Conservation (phyloP, 179 eudicot species). For the Actinidia chinensis region DNA sequence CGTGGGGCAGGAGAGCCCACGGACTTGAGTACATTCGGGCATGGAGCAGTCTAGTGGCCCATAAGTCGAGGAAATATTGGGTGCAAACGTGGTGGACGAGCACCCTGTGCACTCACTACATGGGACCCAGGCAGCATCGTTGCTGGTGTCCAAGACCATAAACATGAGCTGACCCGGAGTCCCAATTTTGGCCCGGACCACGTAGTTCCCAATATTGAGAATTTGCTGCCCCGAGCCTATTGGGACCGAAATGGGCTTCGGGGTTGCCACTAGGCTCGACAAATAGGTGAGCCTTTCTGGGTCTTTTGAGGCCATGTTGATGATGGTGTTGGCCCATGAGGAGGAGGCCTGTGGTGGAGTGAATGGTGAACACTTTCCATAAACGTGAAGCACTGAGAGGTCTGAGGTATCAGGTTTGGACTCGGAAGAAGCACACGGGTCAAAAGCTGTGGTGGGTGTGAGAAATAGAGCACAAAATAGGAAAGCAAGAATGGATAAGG, state of each 20-base stretch:
- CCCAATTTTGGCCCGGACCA: constrained; percentile 71
- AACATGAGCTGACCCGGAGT: constrained; percentile 76
- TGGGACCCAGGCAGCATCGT: constrained; percentile 72
- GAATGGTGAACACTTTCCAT: constrained; percentile 82
- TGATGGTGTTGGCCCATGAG: constrained; percentile 54
- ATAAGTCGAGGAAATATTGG: constrained; percentile 59
- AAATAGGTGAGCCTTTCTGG: constrained; percentile 55
- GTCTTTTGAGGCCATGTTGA: constrained; percentile 81
- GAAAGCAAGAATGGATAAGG: constrained; percentile 27
- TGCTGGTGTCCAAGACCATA: constrained; percentile 87
- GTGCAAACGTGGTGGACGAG: constrained; percentile 48
- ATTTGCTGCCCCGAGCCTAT: constrained; percentile 79
- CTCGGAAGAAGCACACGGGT: constrained; percentile 40
- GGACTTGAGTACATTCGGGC: constrained; percentile 58
- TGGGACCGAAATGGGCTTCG: constrained; percentile 49
- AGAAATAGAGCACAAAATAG: constrained; percentile 37
- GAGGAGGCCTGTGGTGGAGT: constrained; percentile 39
- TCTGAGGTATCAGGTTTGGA: constrained; percentile 42
- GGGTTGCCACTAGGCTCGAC: constrained; percentile 50
- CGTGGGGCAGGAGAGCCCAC: constrained; percentile 58
- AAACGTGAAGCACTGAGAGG: constrained; percentile 63
- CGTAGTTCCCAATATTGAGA: constrained; percentile 69
- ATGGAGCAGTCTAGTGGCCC: constrained; percentile 51
- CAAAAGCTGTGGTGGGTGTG: constrained; percentile 32
- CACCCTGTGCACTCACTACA: constrained; percentile 73